These are phyloP conservation scores for Lactarius deliciosus DNA, from an alignment of 768 basidiomycete genomes.

Conservation along the genomic window DNA sequence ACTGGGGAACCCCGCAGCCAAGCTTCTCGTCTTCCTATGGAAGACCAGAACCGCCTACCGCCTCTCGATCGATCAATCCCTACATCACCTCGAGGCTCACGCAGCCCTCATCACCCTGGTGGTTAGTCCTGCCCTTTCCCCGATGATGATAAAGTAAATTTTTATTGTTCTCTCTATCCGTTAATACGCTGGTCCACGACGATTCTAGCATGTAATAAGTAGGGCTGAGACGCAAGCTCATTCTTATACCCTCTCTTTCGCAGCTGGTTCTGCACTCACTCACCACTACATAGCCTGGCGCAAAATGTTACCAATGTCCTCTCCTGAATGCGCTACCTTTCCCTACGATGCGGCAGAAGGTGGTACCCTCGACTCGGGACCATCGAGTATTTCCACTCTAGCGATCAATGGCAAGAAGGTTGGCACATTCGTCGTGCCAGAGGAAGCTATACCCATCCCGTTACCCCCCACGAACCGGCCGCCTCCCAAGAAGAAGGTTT, in stretches of 20 bases:
- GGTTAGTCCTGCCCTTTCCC: background rate
- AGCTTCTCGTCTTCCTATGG: background rate
- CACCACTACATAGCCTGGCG: conserved; percentile 15
- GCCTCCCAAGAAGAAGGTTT: conserved; percentile 47
- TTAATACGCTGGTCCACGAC: conserved; percentile 3
- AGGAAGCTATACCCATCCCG: conserved; percentile 38
- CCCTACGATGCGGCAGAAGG: conserved; percentile 36
- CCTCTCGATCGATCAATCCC: background rate
- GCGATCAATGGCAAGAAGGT: conserved; percentile 27
- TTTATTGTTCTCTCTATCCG: background rate
- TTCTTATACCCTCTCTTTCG: conserved; percentile 5
- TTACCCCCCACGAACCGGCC: conserved; percentile 37
- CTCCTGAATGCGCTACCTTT: conserved; percentile 30
- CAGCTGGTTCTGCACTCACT: background rate
- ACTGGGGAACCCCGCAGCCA: background rate
- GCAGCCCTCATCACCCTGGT: background rate
- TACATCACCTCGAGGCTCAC: background rate
- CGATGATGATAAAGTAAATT: background rate
- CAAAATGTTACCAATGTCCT: conserved; percentile 30
- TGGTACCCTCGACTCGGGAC: conserved; percentile 30
- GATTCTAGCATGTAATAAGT: conserved; percentile 21
- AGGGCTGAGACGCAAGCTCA: background rate
- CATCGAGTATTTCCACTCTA: conserved; percentile 14
- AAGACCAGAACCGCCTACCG: background rate
- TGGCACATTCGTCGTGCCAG: conserved; percentile 35